A percentile compares a stretch with the other conserved stretches of the same genome.
Evolutionary conservation across 352 stramenopile genomes (phyloP).

Genomic region (Saprolegnia diclina): DNA sequence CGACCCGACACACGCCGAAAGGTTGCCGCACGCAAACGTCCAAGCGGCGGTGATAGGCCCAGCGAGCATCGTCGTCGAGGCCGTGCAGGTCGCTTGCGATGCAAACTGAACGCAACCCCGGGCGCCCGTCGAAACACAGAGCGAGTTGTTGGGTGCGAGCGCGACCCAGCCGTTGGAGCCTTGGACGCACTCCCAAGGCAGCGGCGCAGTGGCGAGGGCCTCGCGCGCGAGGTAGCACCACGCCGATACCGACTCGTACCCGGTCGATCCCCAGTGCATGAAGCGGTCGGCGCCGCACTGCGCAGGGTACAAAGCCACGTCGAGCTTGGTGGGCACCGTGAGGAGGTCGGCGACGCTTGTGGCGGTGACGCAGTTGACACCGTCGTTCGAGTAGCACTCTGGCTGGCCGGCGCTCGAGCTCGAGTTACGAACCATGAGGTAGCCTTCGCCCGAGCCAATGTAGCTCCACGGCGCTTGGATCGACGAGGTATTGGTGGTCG

Average conservation of each 20-base stretch:
- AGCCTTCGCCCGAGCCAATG: constrained; percentile 3
- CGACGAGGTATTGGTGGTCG: background rate
- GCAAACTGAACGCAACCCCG: no score
- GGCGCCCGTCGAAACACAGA: no score
- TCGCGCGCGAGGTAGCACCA: background rate
- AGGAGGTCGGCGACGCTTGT: background rate
- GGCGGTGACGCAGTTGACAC: background rate
- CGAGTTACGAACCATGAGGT: constrained; percentile 1
- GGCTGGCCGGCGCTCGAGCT: background rate
- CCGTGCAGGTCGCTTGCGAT: no score
- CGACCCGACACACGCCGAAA: no score
- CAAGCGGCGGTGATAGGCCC: no score
- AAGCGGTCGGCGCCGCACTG: background rate
- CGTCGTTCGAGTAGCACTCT: background rate
- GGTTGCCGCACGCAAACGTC: no score
- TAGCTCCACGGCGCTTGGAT: constrained; percentile 1
- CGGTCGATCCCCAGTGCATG: background rate
- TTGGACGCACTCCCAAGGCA: no score
- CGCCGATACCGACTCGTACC: background rate
- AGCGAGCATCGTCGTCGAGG: no score
- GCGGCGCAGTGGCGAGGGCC: background rate
- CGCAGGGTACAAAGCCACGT: background rate
- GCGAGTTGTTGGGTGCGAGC: no score
- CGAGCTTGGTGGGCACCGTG: background rate
- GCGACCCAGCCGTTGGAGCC: no score